phyloP scores from a whole-genome alignment of 1,284 basidiomycete genomes.

The Entoloma clypeatum region DNA sequence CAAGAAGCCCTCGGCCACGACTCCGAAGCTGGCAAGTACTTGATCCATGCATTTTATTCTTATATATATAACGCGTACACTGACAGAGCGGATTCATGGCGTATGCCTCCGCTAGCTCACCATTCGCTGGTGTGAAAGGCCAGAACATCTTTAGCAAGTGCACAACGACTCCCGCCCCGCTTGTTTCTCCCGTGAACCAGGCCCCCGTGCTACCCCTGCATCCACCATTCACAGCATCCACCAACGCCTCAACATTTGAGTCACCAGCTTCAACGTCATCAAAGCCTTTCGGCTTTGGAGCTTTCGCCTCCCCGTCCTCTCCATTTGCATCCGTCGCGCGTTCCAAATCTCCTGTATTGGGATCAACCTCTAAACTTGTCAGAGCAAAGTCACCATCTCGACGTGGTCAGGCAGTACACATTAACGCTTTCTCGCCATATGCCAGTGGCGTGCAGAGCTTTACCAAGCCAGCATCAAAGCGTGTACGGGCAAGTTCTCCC shows the following conservation, averaged over 20 bases:
- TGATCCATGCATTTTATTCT: slow-evolving; percentile 9
- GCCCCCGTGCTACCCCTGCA: slow-evolving; percentile 19
- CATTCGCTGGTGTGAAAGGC: slow-evolving; percentile 65
- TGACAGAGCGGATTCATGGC: slow-evolving; percentile 60
- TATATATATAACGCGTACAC: slow-evolving; percentile 13
- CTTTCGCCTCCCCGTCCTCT: slow-evolving; percentile 58
- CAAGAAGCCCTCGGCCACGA: slow-evolving; percentile 28
- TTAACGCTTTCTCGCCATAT: slow-evolving; percentile 62
- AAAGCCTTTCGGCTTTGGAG: slow-evolving; percentile 60
- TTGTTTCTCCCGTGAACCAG: slow-evolving; percentile 24
- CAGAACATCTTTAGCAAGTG: slow-evolving; percentile 59
- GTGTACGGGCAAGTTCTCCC: slow-evolving; percentile 49
- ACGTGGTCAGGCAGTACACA: slow-evolving; percentile 33
- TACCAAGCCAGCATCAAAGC: slow-evolving; percentile 46
- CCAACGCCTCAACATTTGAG: slow-evolving; percentile 27
- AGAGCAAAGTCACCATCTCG: slow-evolving; percentile 51
- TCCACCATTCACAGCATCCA: slow-evolving; percentile 22
- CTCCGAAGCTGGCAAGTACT: slow-evolving; percentile 46
- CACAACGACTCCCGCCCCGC: slow-evolving; percentile 31
- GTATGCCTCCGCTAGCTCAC: slow-evolving; percentile 65
- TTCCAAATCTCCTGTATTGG: slow-evolving; percentile 48
- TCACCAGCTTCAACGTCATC: slow-evolving; percentile 33
- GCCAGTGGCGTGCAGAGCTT: slow-evolving; percentile 50
- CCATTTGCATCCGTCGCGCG: slow-evolving; percentile 52
- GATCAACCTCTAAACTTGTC: slow-evolving; percentile 36